Conservation (phyloP, 2,329 filamentous ascomycete genomes). For the Ophiostoma ulmi region DNA sequence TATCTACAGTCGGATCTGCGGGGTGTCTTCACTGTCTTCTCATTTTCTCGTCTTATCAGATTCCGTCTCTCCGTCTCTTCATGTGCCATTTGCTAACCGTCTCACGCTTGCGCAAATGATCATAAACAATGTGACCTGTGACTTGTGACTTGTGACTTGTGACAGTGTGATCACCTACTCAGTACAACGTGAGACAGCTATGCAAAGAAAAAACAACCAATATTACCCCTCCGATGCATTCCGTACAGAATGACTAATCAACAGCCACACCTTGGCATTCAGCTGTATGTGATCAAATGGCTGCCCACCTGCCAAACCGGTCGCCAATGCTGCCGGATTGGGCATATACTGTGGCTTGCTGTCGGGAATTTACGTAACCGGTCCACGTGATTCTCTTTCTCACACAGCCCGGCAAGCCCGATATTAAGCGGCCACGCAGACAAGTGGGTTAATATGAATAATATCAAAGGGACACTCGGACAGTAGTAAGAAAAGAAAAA, state of each 20-base stretch:
- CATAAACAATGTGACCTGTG: background rate
- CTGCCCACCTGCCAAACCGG: background rate
- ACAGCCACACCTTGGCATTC: background rate
- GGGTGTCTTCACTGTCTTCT: background rate
- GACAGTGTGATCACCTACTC: background rate
- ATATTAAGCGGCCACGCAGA: conserved; percentile 1
- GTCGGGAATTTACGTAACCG: background rate
- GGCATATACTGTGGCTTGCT: background rate
- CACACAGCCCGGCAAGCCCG: background rate
- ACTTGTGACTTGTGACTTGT: background rate
- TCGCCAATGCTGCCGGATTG: conserved; percentile 2
- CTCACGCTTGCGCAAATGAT: background rate
- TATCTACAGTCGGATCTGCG: background rate
- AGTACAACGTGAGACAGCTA: background rate
- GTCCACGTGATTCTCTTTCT: background rate
- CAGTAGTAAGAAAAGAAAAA: background rate
- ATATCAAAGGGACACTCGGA: background rate
- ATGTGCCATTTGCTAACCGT: conserved; percentile 1
- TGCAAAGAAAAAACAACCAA: background rate
- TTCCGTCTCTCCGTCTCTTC: background rate
- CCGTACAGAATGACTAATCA: background rate
- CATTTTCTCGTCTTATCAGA: conserved; percentile 1
- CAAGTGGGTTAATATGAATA: conserved; percentile 10
- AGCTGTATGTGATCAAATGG: background rate
- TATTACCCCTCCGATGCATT: background rate